A percentile compares a stretch with the other conserved stretches of the same genome.
phyloP scores from a whole-genome alignment of 768 basidiomycete species.

The Tremella fuciformis region DNA sequence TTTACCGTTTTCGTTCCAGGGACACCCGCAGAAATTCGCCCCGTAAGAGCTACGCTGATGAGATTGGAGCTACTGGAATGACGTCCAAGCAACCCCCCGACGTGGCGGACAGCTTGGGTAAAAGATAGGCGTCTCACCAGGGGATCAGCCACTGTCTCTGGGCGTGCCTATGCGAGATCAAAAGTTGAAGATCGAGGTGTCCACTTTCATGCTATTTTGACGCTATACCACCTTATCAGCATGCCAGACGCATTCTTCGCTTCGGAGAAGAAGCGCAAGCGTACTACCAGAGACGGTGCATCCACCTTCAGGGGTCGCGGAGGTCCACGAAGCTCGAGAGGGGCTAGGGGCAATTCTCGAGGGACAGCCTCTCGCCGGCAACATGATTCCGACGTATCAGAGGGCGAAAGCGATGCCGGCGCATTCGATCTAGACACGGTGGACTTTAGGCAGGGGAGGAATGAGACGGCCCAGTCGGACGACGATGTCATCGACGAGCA shows the following conservation, averaged over 20 bases:
- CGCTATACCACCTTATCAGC: neutral
- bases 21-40: too few species aligned
- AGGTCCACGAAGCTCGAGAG: conserved; percentile 48
- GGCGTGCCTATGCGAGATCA: neutral
- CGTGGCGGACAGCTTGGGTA: too few species aligned
- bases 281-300: conserved; percentile 59
- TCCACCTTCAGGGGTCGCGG: conserved; percentile 45
- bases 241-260: conserved; percentile 88
- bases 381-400: conserved; percentile 41
- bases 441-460: conserved; percentile 63
- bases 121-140: neutral
- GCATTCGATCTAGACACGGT: conserved; percentile 62
- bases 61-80: too few species aligned
- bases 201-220: too few species aligned
- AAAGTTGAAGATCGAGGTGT: conserved; percentile 1
- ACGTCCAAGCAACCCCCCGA: too few species aligned
- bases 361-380: conserved; percentile 38
- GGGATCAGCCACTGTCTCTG: neutral
- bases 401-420: conserved; percentile 35
- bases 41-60: too few species aligned
- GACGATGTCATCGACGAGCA: conserved; percentile 70
- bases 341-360: conserved; percentile 38
- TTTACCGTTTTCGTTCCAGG: too few species aligned
- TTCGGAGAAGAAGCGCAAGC: conserved; percentile 51
- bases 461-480: conserved; percentile 63